Evolutionary conservation across 805 yeast genomes (phyloP), one percentile per base, ranked within the genome.

Genomic region (Barnettozyma pratensis): DNA sequence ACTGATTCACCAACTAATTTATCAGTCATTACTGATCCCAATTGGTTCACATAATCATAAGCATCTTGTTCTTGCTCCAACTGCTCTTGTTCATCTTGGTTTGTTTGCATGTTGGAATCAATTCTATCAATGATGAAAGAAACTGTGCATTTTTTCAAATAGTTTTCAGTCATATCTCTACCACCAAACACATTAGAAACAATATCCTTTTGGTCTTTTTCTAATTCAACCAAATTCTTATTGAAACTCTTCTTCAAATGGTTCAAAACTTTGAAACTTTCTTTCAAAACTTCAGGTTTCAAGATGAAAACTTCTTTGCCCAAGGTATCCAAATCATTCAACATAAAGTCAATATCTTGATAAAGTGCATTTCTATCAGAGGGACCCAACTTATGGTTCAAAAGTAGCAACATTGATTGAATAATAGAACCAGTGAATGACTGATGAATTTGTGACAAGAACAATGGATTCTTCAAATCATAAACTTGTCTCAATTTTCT

Each of bases 181-280:
- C 67, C 67, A 42, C 67, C 67, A 57, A 63, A 63, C 14, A 63
- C 64, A 37, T 58, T 61, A 4, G 63, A 61, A n/a, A 63, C 63
- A 40, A 56, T 59, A 42, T 60, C 63, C 50, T 57, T 60, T 43
- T 59, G 63, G 39, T 58, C 62, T 45, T 58, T 59, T 39, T 53
- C 62, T 29, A 59, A 26, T 30, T 59, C 61, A n/a, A 58, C 51
- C 30, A 58, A 29, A n/a, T 53, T 57, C 48, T 61, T 60, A 39
- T 56, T 55, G 37, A 60, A 51, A 45, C 49, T 58, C 37, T 51
- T 55, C 42, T 57, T 60, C 49, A 62, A 38, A n/a, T 53, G 56
- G 35, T 59, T 55, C 46, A 61, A 46, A 37, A 60, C 63, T 25
- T 61, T 54, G 47, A 62, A 57, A 52, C 62, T 57, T 44, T 61